phyloP scores from a whole-genome alignment of 2,329 filamentous ascomycete genomes.

The Colletotrichum higginsianum region DNA sequence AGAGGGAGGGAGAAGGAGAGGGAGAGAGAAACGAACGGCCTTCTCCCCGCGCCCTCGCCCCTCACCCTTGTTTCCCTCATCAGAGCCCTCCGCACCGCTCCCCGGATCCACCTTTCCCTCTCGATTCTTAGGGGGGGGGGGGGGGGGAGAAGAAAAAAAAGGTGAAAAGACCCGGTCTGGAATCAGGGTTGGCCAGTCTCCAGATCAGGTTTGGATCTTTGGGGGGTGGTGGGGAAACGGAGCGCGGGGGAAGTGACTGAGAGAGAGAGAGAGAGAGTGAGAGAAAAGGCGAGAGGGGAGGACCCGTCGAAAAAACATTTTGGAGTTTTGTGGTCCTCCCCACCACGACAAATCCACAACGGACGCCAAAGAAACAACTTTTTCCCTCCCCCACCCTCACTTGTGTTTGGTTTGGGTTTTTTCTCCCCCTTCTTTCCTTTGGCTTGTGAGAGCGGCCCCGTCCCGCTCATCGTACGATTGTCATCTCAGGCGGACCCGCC shows the following conservation, averaged over 20 bases:
- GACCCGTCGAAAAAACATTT: slow-evolving; percentile 7
- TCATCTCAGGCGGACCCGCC: slow-evolving; percentile 8
- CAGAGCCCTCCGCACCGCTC: background rate
- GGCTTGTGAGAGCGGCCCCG: background rate
- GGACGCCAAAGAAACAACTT: background rate
- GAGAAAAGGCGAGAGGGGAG: background rate
- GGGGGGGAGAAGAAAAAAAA: background rate
- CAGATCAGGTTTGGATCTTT: background rate
- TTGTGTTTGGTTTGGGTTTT: too few relatives aligned
- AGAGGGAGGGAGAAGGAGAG: too few relatives aligned
- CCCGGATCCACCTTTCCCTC: background rate
- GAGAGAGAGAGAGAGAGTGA: background rate
- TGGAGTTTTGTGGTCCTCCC: background rate
- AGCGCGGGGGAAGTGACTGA: background rate
- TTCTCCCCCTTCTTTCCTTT: too few relatives aligned
- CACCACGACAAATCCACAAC: background rate
- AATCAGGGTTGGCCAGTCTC: background rate
- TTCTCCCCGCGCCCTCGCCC: slow-evolving; percentile 15
- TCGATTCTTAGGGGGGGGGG: background rate
- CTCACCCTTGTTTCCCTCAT: too few relatives aligned
- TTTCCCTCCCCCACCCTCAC: background rate
- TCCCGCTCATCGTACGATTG: slow-evolving; percentile 31
- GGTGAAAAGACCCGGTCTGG: background rate
- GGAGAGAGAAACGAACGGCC: background rate
- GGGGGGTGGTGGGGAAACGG: background rate